These are phyloP conservation scores for Fomitopsis palustris DNA, from an alignment of 1,284 basidiomycete species.

Conservation along the genomic window DNA sequence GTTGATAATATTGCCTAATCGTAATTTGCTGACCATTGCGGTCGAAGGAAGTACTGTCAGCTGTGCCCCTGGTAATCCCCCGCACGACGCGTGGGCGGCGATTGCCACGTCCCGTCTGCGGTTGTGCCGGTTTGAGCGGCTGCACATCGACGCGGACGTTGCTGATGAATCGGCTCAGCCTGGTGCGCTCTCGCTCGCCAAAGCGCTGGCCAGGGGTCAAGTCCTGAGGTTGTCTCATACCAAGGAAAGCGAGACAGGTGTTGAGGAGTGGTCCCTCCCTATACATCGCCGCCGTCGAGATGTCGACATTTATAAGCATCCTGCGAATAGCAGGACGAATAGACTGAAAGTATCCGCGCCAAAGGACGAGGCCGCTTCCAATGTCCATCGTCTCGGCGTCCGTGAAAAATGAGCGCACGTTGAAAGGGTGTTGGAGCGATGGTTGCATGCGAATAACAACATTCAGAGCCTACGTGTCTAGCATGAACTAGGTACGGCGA, in stretches of 20 bases:
- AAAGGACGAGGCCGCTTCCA: constrained; percentile 64
- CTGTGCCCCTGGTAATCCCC: neutral
- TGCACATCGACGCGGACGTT: neutral
- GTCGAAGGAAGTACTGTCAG: neutral
- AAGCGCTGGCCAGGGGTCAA: constrained; percentile 33
- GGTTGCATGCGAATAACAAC: constrained; percentile 75
- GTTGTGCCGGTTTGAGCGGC: neutral
- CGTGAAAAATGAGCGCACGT: constrained; percentile 74
- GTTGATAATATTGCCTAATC: constrained; percentile 59
- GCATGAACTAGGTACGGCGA: neutral
- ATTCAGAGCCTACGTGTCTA: constrained; percentile 54
- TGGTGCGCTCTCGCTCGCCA: neutral
- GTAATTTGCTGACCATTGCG: constrained; percentile 30
- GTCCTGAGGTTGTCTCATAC: constrained; percentile 33
- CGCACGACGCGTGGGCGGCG: neutral
- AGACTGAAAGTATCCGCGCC: constrained; percentile 77
- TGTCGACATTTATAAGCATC: constrained; percentile 76
- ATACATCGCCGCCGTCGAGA: constrained; percentile 75
- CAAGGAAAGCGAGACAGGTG: constrained; percentile 56
- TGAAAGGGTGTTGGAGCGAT: constrained; percentile 66
- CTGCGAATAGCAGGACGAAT: constrained; percentile 65
- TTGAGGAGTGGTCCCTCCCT: constrained; percentile 46
- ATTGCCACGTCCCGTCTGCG: neutral
- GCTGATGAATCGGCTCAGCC: neutral
- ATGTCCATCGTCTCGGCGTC: constrained; percentile 59